A percentile compares a stretch with the other conserved stretches of the same genome.
These are phyloP conservation scores for Phlyctochytrium bullatum DNA, from an alignment of 192 early-diverging fungal species.

Conservation along the genomic window DNA sequence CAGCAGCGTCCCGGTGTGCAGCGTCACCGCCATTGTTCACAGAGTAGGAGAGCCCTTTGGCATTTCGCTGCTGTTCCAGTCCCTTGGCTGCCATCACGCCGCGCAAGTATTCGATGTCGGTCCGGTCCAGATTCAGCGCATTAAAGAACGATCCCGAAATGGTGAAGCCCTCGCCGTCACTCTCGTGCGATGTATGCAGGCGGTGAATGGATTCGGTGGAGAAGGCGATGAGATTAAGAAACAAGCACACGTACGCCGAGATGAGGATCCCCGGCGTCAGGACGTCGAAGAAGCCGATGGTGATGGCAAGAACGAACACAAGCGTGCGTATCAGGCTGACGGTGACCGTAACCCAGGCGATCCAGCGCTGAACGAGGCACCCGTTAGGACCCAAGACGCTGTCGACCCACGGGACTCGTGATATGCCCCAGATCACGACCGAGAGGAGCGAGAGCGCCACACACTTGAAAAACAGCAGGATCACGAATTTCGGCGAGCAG, in stretches of 20 bases:
- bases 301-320: neutral
- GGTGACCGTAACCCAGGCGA: neutral
- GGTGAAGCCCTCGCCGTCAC: neutral
- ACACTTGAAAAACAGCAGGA: neutral
- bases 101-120: neutral
- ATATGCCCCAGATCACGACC: neutral
- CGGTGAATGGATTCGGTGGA: neutral
- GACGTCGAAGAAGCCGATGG: neutral
- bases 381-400: neutral
- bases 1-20: neutral
- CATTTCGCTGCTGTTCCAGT: too few species aligned
- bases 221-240: neutral
- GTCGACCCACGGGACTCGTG: neutral
- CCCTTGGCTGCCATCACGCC: neutral
- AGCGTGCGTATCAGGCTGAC: neutral
- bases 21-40: neutral
- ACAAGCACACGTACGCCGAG: neutral
- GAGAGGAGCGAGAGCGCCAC: neutral
- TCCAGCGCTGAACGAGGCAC: neutral
- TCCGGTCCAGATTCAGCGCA: neutral
- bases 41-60: too few species aligned
- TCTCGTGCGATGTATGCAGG: neutral
- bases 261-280: neutral
- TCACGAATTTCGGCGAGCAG: too few species aligned
- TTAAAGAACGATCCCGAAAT: neutral